Percentiles rank a stretch among this genome's conserved stretches.
Evolutionary conservation across 2,329 filamentous ascomycete species (phyloP).

Genomic region (Orbilia brochopaga): DNA sequence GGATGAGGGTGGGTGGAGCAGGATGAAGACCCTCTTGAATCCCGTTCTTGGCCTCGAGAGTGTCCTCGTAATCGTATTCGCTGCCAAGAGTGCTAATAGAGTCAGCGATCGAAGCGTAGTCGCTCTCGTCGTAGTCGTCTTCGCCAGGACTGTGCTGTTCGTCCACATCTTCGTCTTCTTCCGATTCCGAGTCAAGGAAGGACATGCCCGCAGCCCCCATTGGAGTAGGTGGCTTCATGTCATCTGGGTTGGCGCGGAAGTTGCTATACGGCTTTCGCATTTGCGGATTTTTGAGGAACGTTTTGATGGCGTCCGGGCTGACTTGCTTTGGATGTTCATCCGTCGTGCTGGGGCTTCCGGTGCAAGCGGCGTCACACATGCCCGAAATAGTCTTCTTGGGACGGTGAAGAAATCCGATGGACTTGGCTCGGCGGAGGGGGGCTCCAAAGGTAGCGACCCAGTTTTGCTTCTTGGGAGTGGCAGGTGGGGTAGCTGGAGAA

Average conservation of each 20-base stretch:
- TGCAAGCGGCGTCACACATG: conserved; percentile 29
- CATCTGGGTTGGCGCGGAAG: conserved; percentile 32
- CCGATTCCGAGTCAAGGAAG: conserved; percentile 35
- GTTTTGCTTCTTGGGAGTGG: conserved; percentile 28
- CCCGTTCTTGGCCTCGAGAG: conserved; percentile 20
- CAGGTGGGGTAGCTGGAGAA: conserved; percentile 11
- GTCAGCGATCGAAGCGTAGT: conserved; percentile 39
- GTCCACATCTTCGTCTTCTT: conserved; percentile 20
- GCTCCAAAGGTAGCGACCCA: conserved; percentile 24
- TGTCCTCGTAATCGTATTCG: conserved; percentile 39
- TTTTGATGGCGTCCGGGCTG: conserved; percentile 13
- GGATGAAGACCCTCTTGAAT: conserved; percentile 28
- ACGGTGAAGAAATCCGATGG: conserved; percentile 21
- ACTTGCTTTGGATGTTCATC: conserved; percentile 29
- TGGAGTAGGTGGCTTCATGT: conserved; percentile 26
- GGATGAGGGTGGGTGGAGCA: conserved; percentile 28
- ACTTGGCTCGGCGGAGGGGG: conserved; percentile 33
- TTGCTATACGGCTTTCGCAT: conserved; percentile 47
- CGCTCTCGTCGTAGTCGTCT: conserved; percentile 22
- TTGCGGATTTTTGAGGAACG: conserved; percentile 45
- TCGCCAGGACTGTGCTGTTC: conserved; percentile 6
- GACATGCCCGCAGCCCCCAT: conserved; percentile 25
- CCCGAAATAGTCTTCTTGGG: conserved; percentile 28
- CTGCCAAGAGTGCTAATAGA: conserved; percentile 44
- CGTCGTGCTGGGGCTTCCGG: conserved; percentile 23